phyloP scores from a whole-genome alignment of 1,139 yeast species.

The Yamadazyma buinensis region DNA sequence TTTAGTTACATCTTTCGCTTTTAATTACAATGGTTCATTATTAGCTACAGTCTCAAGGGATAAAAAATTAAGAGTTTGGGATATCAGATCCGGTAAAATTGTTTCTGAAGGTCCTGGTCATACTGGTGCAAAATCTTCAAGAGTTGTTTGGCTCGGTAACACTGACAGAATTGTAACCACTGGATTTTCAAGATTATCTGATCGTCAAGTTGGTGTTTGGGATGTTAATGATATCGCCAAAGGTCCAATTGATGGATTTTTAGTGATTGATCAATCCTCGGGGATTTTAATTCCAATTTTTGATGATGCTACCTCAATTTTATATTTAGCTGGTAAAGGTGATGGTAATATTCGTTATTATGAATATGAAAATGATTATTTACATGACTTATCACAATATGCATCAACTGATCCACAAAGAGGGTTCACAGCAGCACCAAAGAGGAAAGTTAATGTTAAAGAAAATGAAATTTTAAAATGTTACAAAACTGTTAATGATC shows the following conservation, averaged over 20 bases:
- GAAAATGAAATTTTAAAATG: conserved; percentile 82
- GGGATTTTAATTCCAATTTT: conserved; percentile 91
- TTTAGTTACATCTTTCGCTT: conserved; percentile 83
- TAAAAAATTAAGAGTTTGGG: conserved; percentile 88
- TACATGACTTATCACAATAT: conserved; percentile 80
- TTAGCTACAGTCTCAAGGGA: conserved; percentile 93
- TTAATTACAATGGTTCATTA: conserved; percentile 83
- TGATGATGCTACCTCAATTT: conserved; percentile 74
- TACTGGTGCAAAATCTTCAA: conserved; percentile 84
- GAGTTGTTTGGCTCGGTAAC: conserved; percentile 88
- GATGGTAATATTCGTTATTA: conserved; percentile 95
- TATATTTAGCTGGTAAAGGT: conserved; percentile 95
- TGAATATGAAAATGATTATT: conserved; percentile 79
- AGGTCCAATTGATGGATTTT: conserved; percentile 89
- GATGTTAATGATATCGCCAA: conserved; percentile 65
- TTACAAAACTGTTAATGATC: conserved; percentile 82
- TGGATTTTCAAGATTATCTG: conserved; percentile 91
- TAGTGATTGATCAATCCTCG: conserved; percentile 81
- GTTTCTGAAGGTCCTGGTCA: conserved; percentile 87
- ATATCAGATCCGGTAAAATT: conserved; percentile 68
- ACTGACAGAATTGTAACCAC: conserved; percentile 84
- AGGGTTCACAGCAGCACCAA: conserved; percentile 90
- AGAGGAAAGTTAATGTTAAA: conserved; percentile 68
- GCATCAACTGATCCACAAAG: conserved; percentile 91
- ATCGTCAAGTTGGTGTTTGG: conserved; percentile 95